Conservation (phyloP, 2,329 filamentous ascomycete genomes). For the Annulohypoxylon truncatum region DNA sequence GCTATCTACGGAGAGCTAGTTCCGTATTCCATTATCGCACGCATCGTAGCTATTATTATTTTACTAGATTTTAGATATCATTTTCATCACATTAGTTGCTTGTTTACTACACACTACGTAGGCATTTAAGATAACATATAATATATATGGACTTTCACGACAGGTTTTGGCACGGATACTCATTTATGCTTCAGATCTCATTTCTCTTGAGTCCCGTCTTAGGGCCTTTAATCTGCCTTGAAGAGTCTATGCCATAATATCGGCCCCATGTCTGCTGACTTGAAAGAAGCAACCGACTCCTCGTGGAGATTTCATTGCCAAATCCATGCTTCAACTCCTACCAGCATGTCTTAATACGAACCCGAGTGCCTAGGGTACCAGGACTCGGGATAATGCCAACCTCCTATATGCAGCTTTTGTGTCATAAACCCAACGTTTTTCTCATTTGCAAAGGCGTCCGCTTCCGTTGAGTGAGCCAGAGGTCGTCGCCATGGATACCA, state of each 20-base stretch:
- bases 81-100: background rate
- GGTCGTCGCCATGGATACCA: slow-evolving; percentile 32
- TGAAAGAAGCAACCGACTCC: slow-evolving; percentile 33
- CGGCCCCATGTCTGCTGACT: slow-evolving; percentile 34
- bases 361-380: slow-evolving; percentile 17
- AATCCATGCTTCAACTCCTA: slow-evolving; percentile 31
- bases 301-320: slow-evolving; percentile 31
- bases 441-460: slow-evolving; percentile 40
- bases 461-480: slow-evolving; percentile 39
- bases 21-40: background rate
- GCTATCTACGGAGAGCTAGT: background rate
- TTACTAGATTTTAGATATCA: background rate
- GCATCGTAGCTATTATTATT: no score
- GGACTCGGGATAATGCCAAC: slow-evolving; percentile 37
- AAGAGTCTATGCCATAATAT: slow-evolving; percentile 47
- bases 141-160: background rate
- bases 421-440: slow-evolving; percentile 47
- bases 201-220: slow-evolving; percentile 38
- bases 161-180: background rate
- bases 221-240: slow-evolving; percentile 42
- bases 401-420: slow-evolving; percentile 50
- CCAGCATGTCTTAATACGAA: slow-evolving; percentile 26
- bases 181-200: slow-evolving; percentile 38
- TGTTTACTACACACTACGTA: no score
- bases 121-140: background rate